Evolutionary conservation across 257 asterid species (phyloP), one percentile per base, ranked within the genome.

Genomic region (Lycium ferocissimum): DNA sequence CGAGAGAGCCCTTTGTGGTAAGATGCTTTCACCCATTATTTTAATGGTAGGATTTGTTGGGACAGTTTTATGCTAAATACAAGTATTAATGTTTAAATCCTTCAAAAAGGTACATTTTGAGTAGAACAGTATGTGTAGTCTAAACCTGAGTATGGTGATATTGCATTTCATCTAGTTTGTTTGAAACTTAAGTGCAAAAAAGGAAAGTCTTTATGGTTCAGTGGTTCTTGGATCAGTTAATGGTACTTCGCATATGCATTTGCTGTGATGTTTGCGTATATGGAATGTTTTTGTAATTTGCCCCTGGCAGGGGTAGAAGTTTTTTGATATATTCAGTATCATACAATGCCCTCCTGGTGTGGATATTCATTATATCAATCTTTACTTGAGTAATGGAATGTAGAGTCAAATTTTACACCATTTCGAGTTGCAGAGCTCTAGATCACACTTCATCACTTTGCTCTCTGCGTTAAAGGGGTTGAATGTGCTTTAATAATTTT

Each of bases 1-100:
- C 85, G 65, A 83, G 54, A 15, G 57, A 15, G 53, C 85, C 85
- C 49, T 83, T 69, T 57, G 65, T 18, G 81, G 85, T 83, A 37
- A 22, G 63, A 8, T 53, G 40, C 26, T 8, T 20, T 26, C 2
- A 53, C 15, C 14, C 62, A 26, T 51, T 45, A 26, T 76, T 9
- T 71, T n/a, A 5, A 71, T 40, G 79, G 4, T 69, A 3, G 47
- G 11, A 49, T 18, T 59, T 63, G n/a, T n/a, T n/a, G n/a, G n/a
- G n/a, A n/a, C 45, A 65, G 72, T 66, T 66, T 66, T 67, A 67
- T 67, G 11, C 20, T 67, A 67, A 14, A 38, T 35, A 2, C 51
- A 69, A 37, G 6, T 38, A 69, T 20, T 22, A 38, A 37, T 69
- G 6, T 15, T 3, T 15, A 14, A 69, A 38, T 14, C 6, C 26